A percentile compares a stretch with the other conserved stretches of the same genome.
Conservation (phyloP, 257 asterid genomes). For the Hygrophila difformis region DNA sequence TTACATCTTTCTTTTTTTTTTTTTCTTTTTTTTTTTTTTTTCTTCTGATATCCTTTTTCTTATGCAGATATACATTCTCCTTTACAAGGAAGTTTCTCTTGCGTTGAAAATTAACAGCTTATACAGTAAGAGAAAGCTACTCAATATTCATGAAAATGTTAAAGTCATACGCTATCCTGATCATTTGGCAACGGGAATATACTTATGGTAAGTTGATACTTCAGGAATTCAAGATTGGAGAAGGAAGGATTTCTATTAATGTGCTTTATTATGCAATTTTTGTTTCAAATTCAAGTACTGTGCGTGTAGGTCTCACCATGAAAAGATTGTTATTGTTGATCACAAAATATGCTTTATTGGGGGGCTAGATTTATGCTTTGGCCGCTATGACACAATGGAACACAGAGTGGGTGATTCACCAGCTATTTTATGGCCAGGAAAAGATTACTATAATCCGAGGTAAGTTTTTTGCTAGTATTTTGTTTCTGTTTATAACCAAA, state of each 20-base stretch:
- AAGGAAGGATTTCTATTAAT: too few relatives aligned
- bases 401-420: constrained; percentile 81
- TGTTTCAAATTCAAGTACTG: too few relatives aligned
- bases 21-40: constrained; percentile 3
- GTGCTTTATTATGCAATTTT: too few relatives aligned
- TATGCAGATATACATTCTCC: constrained; percentile 72
- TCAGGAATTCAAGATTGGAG: too few relatives aligned
- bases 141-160: constrained; percentile 73
- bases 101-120: constrained; percentile 91
- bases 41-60: background rate
- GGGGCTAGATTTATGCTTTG: constrained; percentile 93
- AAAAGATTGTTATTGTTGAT: constrained; percentile 88
- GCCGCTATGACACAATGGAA: constrained; percentile 74
- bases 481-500: too few relatives aligned
- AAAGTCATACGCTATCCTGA: constrained; percentile 93
- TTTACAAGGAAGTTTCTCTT: constrained; percentile 87
- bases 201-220: constrained; percentile 56
- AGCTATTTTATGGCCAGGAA: constrained; percentile 84
- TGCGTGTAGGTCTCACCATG: constrained; percentile 89
- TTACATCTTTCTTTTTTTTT: constrained; percentile 3
- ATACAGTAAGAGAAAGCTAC: constrained; percentile 79
- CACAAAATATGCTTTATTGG: constrained; percentile 87
- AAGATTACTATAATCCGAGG: constrained; percentile 96
- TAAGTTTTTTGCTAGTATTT: too few relatives aligned
- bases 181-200: constrained; percentile 85